Percentiles rank a stretch among this genome's conserved stretches.
These are phyloP conservation scores for Eucalyptus erythrocorys DNA, from an alignment of 345 rosid species.

Conservation along the genomic window DNA sequence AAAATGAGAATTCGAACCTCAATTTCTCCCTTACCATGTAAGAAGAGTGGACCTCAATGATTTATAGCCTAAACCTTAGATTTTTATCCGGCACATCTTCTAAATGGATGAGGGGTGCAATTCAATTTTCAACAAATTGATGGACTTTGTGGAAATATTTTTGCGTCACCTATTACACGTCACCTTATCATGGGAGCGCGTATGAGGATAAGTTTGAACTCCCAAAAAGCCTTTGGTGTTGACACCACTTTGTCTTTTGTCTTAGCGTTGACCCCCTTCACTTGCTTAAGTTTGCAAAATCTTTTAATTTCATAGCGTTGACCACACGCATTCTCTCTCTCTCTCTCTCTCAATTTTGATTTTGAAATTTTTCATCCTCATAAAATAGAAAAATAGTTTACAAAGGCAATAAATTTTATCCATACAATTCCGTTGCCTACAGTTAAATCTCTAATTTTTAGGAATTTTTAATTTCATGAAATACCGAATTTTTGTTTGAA, in stretches of 20 bases:
- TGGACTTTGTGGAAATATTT: accelerated
- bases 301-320: too few relatives aligned
- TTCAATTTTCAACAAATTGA: neutral
- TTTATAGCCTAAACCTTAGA: too few relatives aligned
- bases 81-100: neutral
- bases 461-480: accelerated
- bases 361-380: accelerated
- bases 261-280: neutral
- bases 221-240: neutral
- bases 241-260: too few relatives aligned
- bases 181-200: accelerated
- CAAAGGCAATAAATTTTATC: accelerated
- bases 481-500: neutral
- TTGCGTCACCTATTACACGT: neutral
- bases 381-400: neutral
- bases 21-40: too few relatives aligned
- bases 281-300: neutral
- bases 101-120: neutral
- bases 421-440: accelerated
- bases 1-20: too few relatives aligned
- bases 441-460: neutral
- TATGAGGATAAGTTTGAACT: neutral
- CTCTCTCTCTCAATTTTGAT: neutral
- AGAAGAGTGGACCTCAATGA: too few relatives aligned
- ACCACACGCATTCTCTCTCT: neutral